phyloP scores from a whole-genome alignment of 1,284 basidiomycete species.

The Entoloma clypeatum region DNA sequence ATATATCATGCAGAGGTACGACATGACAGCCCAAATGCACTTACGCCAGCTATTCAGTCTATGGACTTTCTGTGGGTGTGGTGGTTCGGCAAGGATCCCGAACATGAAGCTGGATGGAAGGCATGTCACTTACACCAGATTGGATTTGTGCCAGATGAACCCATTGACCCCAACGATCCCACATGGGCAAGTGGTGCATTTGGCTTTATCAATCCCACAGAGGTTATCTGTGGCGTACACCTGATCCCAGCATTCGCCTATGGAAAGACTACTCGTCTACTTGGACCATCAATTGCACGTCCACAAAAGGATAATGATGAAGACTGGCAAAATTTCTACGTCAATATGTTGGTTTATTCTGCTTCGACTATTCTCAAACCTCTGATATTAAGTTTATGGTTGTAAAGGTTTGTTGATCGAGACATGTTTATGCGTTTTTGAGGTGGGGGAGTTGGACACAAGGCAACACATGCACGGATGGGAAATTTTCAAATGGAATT shows the following conservation, averaged over 20 bases:
- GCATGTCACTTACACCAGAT: slow-evolving; percentile 24
- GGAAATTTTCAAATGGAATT: background rate
- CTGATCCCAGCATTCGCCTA: slow-evolving; percentile 30
- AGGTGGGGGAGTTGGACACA: slow-evolving; percentile 8
- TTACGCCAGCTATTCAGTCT: slow-evolving; percentile 1
- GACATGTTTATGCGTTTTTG: too few relatives aligned
- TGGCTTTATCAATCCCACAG: slow-evolving; percentile 33
- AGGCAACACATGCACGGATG: slow-evolving; percentile 1
- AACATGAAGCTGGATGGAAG: slow-evolving; percentile 17
- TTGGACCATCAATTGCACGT: slow-evolving; percentile 26
- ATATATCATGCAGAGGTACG: slow-evolving; percentile 11
- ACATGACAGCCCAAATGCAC: slow-evolving; percentile 4
- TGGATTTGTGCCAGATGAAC: slow-evolving; percentile 22
- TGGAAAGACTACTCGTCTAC: slow-evolving; percentile 19
- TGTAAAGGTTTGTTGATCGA: slow-evolving; percentile 5
- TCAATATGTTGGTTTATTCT: slow-evolving; percentile 34
- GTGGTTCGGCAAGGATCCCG: slow-evolving; percentile 11
- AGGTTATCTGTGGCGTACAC: slow-evolving; percentile 30
- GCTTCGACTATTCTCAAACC: background rate
- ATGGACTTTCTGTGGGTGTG: slow-evolving; percentile 16
- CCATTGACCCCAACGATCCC: too few relatives aligned
- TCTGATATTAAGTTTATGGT: background rate
- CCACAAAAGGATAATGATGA: slow-evolving; percentile 10
- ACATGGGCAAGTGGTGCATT: too few relatives aligned
- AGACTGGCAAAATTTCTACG: slow-evolving; percentile 32